Conservation (phyloP, 1,284 basidiomycete genomes). For the Macrocystidia cucumis region DNA sequence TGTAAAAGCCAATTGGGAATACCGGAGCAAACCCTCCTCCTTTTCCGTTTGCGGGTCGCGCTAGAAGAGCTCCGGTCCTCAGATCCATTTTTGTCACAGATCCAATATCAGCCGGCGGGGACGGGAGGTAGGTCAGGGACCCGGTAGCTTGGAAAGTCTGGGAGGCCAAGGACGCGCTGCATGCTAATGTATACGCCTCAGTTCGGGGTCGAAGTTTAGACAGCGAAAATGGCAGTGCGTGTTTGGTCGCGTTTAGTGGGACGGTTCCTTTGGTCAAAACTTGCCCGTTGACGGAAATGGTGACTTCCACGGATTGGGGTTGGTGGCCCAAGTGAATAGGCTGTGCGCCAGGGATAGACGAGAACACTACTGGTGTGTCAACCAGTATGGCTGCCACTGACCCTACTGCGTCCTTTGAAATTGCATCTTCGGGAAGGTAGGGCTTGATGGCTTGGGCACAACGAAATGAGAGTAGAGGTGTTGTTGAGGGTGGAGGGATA, state of each 20-base stretch:
- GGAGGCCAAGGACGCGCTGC: constrained; percentile 30
- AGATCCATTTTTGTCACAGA: constrained; percentile 64
- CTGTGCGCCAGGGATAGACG: constrained; percentile 31
- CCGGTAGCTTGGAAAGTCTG: constrained; percentile 41
- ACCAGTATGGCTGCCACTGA: constrained; percentile 40
- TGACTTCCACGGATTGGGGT: constrained; percentile 16
- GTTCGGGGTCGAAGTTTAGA: constrained; percentile 32
- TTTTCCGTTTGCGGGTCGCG: constrained; percentile 38
- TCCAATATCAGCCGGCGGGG: constrained; percentile 35
- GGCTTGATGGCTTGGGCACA: constrained; percentile 64
- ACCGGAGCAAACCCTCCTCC: constrained; percentile 48
- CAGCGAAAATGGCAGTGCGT: constrained; percentile 46
- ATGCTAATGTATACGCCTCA: constrained; percentile 43
- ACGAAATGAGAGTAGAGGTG: constrained; percentile 56
- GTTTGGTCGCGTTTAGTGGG: constrained; percentile 44
- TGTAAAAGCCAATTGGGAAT: constrained; percentile 71
- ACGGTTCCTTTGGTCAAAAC: constrained; percentile 34
- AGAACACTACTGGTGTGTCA: constrained; percentile 48
- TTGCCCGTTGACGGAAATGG: constrained; percentile 27
- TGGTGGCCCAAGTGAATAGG: constrained; percentile 29
- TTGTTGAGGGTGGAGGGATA: constrained; percentile 33
- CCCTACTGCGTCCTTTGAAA: constrained; percentile 32
- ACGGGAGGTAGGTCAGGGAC: constrained; percentile 51
- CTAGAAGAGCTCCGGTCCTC: constrained; percentile 59
- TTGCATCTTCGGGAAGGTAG: constrained; percentile 44